phyloP scores from a whole-genome alignment of 2,329 filamentous ascomycete genomes.

The Emydomyces testavorans region DNA sequence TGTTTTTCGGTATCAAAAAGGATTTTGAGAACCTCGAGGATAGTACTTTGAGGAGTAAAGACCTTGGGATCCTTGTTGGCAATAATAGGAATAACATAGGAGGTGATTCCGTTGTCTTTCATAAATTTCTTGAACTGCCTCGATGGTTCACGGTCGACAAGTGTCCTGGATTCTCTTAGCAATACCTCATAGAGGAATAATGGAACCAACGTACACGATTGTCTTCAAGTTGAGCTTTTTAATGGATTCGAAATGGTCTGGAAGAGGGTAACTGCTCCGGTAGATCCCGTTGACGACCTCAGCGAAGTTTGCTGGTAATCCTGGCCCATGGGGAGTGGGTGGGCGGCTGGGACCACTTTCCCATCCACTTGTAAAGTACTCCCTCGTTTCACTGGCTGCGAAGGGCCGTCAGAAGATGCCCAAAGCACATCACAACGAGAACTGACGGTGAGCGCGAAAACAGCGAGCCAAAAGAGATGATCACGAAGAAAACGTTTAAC shows the following conservation, averaged over 20 bases:
- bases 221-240: slow-evolving; percentile 60
- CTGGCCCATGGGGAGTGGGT: slow-evolving; percentile 24
- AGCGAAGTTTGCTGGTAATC: slow-evolving; percentile 61
- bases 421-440: not conserved
- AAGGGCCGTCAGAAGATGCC: not conserved
- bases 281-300: slow-evolving; percentile 63
- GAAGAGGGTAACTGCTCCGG: slow-evolving; percentile 66
- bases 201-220: slow-evolving; percentile 50
- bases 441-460: not conserved
- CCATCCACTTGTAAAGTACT: slow-evolving; percentile 12
- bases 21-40: slow-evolving; percentile 59
- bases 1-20: slow-evolving; percentile 63
- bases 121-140: slow-evolving; percentile 51
- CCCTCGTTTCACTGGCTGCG: slow-evolving; percentile 8
- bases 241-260: slow-evolving; percentile 60
- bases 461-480: not conserved
- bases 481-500: too few species aligned
- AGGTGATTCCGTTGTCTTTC: slow-evolving; percentile 53
- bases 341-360: slow-evolving; percentile 20
- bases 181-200: not conserved
- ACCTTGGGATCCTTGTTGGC: slow-evolving; percentile 70
- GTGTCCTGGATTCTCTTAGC: slow-evolving; percentile 37
- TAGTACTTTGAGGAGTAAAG: slow-evolving; percentile 53
- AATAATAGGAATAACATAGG: slow-evolving; percentile 64
- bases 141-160: slow-evolving; percentile 50